phyloP scores from a whole-genome alignment of 2,329 filamentous ascomycete species.

The Huntiella decipiens region DNA sequence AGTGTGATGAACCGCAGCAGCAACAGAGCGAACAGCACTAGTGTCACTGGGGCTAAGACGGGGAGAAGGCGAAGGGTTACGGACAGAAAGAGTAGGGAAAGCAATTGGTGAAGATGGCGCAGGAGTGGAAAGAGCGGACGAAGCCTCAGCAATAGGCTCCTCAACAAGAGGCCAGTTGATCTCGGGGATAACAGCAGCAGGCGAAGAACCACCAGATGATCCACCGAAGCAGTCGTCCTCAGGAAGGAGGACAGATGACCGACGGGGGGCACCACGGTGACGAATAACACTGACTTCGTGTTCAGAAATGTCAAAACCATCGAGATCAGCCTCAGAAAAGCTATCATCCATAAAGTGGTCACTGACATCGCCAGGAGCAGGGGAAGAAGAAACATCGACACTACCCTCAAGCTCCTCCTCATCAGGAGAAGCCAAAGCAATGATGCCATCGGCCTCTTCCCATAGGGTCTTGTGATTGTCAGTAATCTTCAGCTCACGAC shows the following conservation, averaged over 20 bases:
- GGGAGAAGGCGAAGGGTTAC: background rate
- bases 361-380: conserved; percentile 22
- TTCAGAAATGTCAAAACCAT: conserved; percentile 4
- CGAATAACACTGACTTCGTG: background rate
- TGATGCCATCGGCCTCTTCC: conserved; percentile 73
- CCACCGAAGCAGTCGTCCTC: conserved; percentile 48
- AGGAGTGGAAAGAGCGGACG: too few species aligned
- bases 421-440: conserved; percentile 58
- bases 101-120: background rate
- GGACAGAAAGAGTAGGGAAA: background rate
- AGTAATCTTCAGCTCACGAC: conserved; percentile 45
- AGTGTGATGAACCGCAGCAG: conserved; percentile 41
- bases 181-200: conserved; percentile 2
- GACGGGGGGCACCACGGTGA: conserved; percentile 17
- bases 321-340: conserved; percentile 6
- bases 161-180: conserved; percentile 8
- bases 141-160: background rate
- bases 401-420: conserved; percentile 32
- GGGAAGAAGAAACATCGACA: conserved; percentile 21
- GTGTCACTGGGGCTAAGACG: conserved; percentile 14
- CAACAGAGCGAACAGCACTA: conserved; percentile 37
- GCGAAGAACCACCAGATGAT: conserved; percentile 5
- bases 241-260: conserved; percentile 43
- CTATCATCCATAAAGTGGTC: conserved; percentile 21
- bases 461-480: conserved; percentile 44